phyloP scores from a whole-genome alignment of 179 eudicot genomes.

The Beta lomatogona region DNA sequence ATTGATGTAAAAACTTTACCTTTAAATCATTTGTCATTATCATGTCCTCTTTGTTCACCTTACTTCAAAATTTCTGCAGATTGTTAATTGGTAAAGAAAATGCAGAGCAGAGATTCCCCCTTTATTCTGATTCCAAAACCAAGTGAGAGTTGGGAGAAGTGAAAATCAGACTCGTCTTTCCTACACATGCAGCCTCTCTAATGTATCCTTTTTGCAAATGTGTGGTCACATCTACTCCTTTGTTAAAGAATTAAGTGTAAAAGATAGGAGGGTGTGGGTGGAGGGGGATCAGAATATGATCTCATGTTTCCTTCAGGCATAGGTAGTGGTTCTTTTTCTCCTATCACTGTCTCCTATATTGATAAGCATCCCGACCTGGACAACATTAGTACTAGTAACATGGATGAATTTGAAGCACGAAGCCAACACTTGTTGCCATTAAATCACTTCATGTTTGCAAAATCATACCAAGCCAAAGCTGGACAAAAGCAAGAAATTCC shows the following conservation, averaged over 20 bases:
- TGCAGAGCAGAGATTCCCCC: slow-evolving; percentile 51
- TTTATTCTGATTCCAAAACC: slow-evolving; percentile 45
- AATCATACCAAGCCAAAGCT: not conserved
- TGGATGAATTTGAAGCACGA: slow-evolving; percentile 19
- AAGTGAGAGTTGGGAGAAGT: slow-evolving; percentile 32
- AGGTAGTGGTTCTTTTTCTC: slow-evolving; percentile 41
- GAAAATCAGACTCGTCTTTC: slow-evolving; percentile 26
- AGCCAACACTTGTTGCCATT: slow-evolving; percentile 6
- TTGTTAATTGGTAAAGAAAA: slow-evolving; percentile 35
- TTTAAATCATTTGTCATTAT: slow-evolving; percentile 45
- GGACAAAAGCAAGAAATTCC: slow-evolving; percentile 10
- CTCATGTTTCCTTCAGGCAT: slow-evolving; percentile 46
- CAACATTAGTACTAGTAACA: slow-evolving; percentile 22
- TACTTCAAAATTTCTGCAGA: slow-evolving; percentile 36
- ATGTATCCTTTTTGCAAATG: slow-evolving; percentile 28
- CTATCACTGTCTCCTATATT: slow-evolving; percentile 45
- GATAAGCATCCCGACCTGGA: slow-evolving; percentile 47
- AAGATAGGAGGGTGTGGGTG: slow-evolving; percentile 44
- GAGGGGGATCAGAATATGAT: slow-evolving; percentile 65
- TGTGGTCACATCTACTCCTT: slow-evolving; percentile 58
- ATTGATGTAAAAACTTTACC: slow-evolving; percentile 44
- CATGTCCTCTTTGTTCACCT: slow-evolving; percentile 46
- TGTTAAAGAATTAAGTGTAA: slow-evolving; percentile 37
- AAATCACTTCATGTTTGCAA: slow-evolving; percentile 15
- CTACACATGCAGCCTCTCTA: slow-evolving; percentile 22